Percentiles rank a stretch among this genome's conserved stretches.
These are phyloP conservation scores for Hyphopichia homilentoma DNA, from an alignment of 805 yeast species.

Conservation along the genomic window DNA sequence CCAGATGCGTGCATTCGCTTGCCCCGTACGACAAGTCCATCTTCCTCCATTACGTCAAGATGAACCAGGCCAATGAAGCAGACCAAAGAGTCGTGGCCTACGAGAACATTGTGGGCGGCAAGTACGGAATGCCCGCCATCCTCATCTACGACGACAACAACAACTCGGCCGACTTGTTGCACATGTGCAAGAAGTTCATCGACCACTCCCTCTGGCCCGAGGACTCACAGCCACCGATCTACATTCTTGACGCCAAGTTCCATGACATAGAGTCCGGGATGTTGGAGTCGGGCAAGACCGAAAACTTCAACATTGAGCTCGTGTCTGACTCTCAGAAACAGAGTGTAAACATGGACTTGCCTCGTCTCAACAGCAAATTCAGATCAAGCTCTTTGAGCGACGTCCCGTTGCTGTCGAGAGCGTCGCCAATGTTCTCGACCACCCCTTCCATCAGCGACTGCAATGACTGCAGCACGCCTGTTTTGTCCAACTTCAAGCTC, in stretches of 20 bases:
- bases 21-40: conserved; percentile 48
- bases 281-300: not conserved
- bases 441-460: not conserved
- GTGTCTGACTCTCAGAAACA: conserved; percentile 6
- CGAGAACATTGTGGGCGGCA: too few species aligned
- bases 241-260: conserved; percentile 42
- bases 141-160: conserved; percentile 48
- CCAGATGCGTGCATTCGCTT: conserved; percentile 58
- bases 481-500: conserved; percentile 50
- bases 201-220: conserved; percentile 12
- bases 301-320: conserved; percentile 1
- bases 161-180: conserved; percentile 37
- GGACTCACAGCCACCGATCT: conserved; percentile 29
- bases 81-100: conserved; percentile 10
- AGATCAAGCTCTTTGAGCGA: conserved; percentile 16
- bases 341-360: not conserved
- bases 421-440: conserved; percentile 10
- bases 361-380: conserved; percentile 2
- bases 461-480: conserved; percentile 24
- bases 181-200: conserved; percentile 47
- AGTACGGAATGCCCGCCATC: conserved; percentile 36
- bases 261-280: conserved; percentile 19
- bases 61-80: conserved; percentile 8
- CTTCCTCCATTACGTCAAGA: conserved; percentile 33
- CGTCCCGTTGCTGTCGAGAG: conserved; percentile 7